Evolutionary conservation across 495 filamentous ascomycete species (phyloP).

Genomic region (Mycothermus thermophilus): DNA sequence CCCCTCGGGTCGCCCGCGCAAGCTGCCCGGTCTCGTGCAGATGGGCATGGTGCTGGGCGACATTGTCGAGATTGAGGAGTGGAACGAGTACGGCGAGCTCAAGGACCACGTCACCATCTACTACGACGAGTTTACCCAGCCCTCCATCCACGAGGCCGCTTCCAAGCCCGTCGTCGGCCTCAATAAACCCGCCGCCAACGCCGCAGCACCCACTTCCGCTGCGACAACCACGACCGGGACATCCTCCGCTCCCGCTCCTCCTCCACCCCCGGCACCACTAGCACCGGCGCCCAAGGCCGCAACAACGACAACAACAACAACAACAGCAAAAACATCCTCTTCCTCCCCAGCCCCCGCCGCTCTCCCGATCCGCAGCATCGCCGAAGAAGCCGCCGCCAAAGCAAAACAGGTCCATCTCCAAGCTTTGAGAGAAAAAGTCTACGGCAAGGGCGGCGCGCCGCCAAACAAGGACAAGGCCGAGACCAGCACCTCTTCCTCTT

Average conservation of each 20-base stretch:
- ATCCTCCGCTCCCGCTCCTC: slow-evolving; percentile 5
- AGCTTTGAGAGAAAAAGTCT: slow-evolving; percentile 22
- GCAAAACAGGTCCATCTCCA: slow-evolving; percentile 38
- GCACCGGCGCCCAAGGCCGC: slow-evolving; percentile 4
- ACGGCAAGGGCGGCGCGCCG: slow-evolving; percentile 19
- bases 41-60: slow-evolving; percentile 78
- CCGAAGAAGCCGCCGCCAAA: slow-evolving; percentile 57
- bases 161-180: slow-evolving; percentile 4
- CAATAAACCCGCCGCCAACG: slow-evolving; percentile 5
- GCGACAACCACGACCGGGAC: slow-evolving; percentile 24
- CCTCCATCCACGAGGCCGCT: slow-evolving; percentile 26
- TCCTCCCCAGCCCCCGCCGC: slow-evolving; percentile 22
- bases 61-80: slow-evolving; percentile 86
- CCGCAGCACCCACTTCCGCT: slow-evolving; percentile 20
- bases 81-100: slow-evolving; percentile 97
- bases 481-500: not conserved
- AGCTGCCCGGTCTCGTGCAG: slow-evolving; percentile 80
- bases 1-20: slow-evolving; percentile 48
- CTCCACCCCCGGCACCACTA: slow-evolving; percentile 9
- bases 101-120: slow-evolving; percentile 60
- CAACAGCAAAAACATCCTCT: slow-evolving; percentile 4
- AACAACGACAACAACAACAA: slow-evolving; percentile 6
- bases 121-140: slow-evolving; percentile 40
- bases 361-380: slow-evolving; percentile 48
- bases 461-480: slow-evolving; percentile 1